Conservation (phyloP, 2,329 filamentous ascomycete genomes). For the Sporothrix phasma region DNA sequence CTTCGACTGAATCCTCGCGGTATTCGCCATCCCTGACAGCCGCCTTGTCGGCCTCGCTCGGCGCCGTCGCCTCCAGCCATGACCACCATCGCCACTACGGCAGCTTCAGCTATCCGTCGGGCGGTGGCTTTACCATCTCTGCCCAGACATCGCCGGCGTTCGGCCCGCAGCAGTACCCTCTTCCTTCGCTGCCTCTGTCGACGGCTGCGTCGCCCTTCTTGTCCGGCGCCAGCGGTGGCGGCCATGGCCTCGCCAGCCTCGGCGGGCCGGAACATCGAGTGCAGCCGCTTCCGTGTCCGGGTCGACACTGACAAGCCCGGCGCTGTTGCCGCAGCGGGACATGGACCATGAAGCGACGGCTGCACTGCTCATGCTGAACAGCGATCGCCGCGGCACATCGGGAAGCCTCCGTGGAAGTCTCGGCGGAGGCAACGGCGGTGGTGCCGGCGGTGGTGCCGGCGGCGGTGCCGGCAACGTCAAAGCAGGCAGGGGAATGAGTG, state of each 20-base stretch:
- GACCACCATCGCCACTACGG: slow-evolving; percentile 31
- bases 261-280: not conserved
- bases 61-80: slow-evolving; percentile 22
- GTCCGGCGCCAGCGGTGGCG: slow-evolving; percentile 24
- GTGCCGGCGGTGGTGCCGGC: slow-evolving; percentile 14
- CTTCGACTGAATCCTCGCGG: slow-evolving; percentile 36
- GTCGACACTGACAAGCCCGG: slow-evolving; percentile 50
- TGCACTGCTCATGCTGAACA: slow-evolving; percentile 79
- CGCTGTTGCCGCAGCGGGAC: slow-evolving; percentile 45
- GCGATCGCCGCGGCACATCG: slow-evolving; percentile 47
- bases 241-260: not conserved
- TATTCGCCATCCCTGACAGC: slow-evolving; percentile 22
- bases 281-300: slow-evolving; percentile 30
- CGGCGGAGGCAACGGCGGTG: slow-evolving; percentile 25
- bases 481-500: slow-evolving; percentile 40
- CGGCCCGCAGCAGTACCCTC: slow-evolving; percentile 37
- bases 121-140: slow-evolving; percentile 26
- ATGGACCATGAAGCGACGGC: slow-evolving; percentile 72
- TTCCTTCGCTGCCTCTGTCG: slow-evolving; percentile 1
- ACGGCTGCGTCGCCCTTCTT: slow-evolving; percentile 4
- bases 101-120: slow-evolving; percentile 37
- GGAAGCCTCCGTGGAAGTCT: slow-evolving; percentile 22
- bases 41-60: slow-evolving; percentile 30
- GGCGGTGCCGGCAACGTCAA: slow-evolving; percentile 8
- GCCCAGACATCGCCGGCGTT: slow-evolving; percentile 48